Evolutionary conservation across 106 monocot species (phyloP).

Genomic region (Ottelia alismoides): DNA sequence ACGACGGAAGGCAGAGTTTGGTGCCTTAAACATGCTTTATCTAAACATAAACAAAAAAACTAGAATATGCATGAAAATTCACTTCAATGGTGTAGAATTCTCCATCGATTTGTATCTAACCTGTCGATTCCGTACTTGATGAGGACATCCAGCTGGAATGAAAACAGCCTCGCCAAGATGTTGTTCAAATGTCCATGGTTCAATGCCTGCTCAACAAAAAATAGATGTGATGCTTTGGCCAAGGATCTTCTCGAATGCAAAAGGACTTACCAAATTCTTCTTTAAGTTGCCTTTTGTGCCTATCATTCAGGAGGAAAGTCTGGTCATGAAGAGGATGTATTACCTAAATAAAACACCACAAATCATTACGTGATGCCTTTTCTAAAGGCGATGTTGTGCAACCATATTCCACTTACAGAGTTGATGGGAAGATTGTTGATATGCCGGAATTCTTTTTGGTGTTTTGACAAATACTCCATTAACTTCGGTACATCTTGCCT

Average conservation of each 20-base stretch:
- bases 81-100: too few relatives aligned
- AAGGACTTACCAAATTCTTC: conserved; percentile 28
- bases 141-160: conserved; percentile 14
- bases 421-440: conserved; percentile 24
- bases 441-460: conserved; percentile 34
- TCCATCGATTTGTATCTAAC: not conserved
- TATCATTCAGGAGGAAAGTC: conserved; percentile 28
- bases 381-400: too few relatives aligned
- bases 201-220: conserved; percentile 3
- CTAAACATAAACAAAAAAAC: too few relatives aligned
- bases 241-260: too few relatives aligned
- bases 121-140: conserved; percentile 7
- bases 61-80: too few relatives aligned
- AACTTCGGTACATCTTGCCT: conserved; percentile 33
- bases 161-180: conserved; percentile 12
- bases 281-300: conserved; percentile 35
- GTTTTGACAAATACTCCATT: conserved; percentile 21
- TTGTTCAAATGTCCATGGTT: conserved; percentile 15
- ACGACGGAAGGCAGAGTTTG: too few relatives aligned
- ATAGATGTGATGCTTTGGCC: too few relatives aligned
- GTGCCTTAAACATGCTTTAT: too few relatives aligned
- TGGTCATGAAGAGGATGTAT: conserved; percentile 51
- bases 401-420: conserved; percentile 9
- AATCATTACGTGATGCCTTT: too few relatives aligned
- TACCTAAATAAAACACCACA: conserved; percentile 14